Base-by-base conservation (phyloP, 345 rosid species). In the Eucalyptus curtisii region DNA sequence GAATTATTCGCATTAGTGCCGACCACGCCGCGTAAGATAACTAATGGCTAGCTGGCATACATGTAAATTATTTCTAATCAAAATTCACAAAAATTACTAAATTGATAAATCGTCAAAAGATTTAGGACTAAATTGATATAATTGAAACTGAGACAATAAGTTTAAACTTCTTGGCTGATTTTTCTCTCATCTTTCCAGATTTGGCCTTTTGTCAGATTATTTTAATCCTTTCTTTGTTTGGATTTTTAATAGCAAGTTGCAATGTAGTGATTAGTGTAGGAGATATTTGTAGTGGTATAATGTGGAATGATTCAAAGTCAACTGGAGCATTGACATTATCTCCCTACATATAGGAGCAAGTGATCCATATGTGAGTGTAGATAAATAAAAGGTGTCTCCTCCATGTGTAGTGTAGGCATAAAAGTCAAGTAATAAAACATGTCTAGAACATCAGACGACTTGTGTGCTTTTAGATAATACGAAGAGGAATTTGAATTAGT, bases 11-110 rank as follows among this genome's bases (percentile, higher is more conserved):
- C 14, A 25, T 57, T 25, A 59, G 15, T 25, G 3, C 66, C 3
- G 1, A 59, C 3, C 4, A 59, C 0, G 1, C 27, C 7, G 1
- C 2, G 0, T 25, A 24, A 59, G 13, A 59, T 25, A 59, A 15
- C 0, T 1, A 0, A 59, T 59, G 66, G 66, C n/a, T 59, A 25
- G 31, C 2, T 5, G 0, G 66, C 14, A 1, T 59, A 15, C 7
- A 59, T 10, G n/a, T 59, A 24, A 59, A 25, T 11, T 1, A 59
- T 59, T 2, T 11, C 13, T 5, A 25, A 11, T 25, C 15, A 59
- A 59, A 59, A 59, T 59, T 59, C n/a, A 59, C 4, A 24, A 25
- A 25, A 59, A 59, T 24, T 11, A 5, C n/a, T 59, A 25, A 59
- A 59, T 25, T 59, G 2, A 0, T 11, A 59, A 59, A 59, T 25